Conservation (phyloP, 495 filamentous ascomycete species). For the Lophiotrema nucula region DNA sequence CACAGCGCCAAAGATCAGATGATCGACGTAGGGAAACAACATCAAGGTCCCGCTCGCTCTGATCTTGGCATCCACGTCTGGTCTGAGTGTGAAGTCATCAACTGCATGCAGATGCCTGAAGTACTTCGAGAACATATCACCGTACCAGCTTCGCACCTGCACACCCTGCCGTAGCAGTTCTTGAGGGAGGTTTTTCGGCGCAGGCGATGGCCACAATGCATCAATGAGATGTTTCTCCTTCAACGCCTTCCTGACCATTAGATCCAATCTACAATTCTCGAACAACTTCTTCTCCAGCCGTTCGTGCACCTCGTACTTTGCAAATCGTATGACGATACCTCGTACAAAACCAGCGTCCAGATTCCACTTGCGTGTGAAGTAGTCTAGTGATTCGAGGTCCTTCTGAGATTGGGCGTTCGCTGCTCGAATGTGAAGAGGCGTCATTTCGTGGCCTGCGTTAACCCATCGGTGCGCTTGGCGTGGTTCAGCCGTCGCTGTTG, state of each 20-base stretch:
- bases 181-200: constrained; percentile 1
- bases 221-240: constrained; percentile 35
- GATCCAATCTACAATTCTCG: constrained; percentile 23
- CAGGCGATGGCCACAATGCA: constrained; percentile 24
- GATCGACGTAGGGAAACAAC: constrained; percentile 28
- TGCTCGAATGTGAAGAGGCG: constrained; percentile 21
- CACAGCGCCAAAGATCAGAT: constrained; percentile 26
- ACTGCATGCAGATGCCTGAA: constrained; percentile 26
- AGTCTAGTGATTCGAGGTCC: constrained; percentile 31
- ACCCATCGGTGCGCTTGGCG: constrained; percentile 25
- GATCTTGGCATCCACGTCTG: constrained; percentile 27
- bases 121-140: constrained; percentile 36
- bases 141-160: constrained; percentile 28
- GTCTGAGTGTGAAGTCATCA: constrained; percentile 21
- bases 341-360: constrained; percentile 27
- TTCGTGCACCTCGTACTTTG: constrained; percentile 32
- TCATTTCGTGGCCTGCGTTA: constrained; percentile 27
- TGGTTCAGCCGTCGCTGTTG: constrained; percentile 27
- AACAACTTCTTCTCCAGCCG: constrained; percentile 35
- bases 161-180: constrained; percentile 26
- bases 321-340: constrained; percentile 28
- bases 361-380: constrained; percentile 17
- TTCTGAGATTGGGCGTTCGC: constrained; percentile 34
- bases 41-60: constrained; percentile 24
- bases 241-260: constrained; percentile 34